Evolutionary conservation across 106 monocot genomes (phyloP).

Genomic region (Xerophyta viscosa): DNA sequence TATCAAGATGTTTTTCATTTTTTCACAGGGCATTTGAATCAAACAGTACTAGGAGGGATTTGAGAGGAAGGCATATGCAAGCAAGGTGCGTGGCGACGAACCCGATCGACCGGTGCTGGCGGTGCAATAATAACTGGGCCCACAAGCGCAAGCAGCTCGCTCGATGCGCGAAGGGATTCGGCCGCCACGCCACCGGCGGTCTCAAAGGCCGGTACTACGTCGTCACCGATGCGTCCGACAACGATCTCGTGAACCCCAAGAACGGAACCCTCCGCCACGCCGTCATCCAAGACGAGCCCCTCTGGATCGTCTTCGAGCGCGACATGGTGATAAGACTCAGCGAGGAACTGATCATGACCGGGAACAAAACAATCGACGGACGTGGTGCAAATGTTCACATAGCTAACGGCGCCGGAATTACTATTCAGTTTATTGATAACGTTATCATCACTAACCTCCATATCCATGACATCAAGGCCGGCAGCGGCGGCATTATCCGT

Average conservation of each 20-base stretch:
- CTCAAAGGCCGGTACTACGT: conserved; percentile 8
- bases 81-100: conserved; percentile 37
- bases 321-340: conserved; percentile 53
- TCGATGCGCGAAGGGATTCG: conserved; percentile 27
- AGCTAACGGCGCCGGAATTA: conserved; percentile 33
- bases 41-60: conserved; percentile 19
- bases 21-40: conserved; percentile 5
- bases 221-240: conserved; percentile 16
- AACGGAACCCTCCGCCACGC: conserved; percentile 25
- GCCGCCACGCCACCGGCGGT: conserved; percentile 13
- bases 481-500: conserved; percentile 27
- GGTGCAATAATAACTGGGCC: conserved; percentile 35
- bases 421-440: conserved; percentile 34
- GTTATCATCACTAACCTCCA: conserved; percentile 54
- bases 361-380: conserved; percentile 56
- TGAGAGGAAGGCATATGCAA: conserved; percentile 2
- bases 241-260: conserved; percentile 7
- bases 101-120: conserved; percentile 65
- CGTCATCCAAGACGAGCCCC: conserved; percentile 27
- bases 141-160: conserved; percentile 18
- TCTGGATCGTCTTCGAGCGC: conserved; percentile 33
- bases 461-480: conserved; percentile 36
- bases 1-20: no score
- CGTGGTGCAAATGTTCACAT: conserved; percentile 42
- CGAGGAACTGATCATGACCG: conserved; percentile 41